Evolutionary conservation across 2,329 filamentous ascomycete species (phyloP).

Genomic region (Talaromyces marneffei): DNA sequence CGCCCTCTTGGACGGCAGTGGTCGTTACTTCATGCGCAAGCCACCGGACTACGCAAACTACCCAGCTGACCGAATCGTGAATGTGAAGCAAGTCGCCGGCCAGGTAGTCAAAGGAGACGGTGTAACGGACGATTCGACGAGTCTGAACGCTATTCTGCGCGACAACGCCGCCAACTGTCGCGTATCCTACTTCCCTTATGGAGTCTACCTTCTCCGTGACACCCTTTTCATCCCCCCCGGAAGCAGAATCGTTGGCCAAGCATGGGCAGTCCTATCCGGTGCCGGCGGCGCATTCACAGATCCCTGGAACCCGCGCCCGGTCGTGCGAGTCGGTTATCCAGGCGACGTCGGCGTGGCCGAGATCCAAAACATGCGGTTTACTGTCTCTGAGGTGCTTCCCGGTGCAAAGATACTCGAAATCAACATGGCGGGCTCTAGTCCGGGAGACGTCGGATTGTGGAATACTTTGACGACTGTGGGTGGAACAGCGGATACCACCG

Average conservation of each 20-base stretch:
- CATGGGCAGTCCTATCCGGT: constrained; percentile 47
- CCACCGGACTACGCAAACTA: constrained; percentile 43
- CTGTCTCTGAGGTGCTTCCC: constrained; percentile 43
- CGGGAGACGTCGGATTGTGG: constrained; percentile 49
- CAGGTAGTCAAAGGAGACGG: constrained; percentile 41
- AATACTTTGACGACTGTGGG: constrained; percentile 45
- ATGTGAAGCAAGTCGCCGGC: constrained; percentile 41
- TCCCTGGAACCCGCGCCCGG: constrained; percentile 39
- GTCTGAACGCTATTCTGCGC: constrained; percentile 31
- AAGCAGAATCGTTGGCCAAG: constrained; percentile 51
- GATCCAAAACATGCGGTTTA: constrained; percentile 49
- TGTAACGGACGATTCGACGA: constrained; percentile 32
- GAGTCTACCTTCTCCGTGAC: constrained; percentile 46
- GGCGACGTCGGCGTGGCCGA: constrained; percentile 47
- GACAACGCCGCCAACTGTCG: constrained; percentile 37
- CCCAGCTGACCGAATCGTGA: constrained; percentile 39
- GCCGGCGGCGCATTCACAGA: constrained; percentile 43
- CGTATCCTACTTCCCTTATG: constrained; percentile 53
- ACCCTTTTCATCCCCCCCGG: constrained; percentile 45
- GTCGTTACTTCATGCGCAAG: constrained; percentile 37
- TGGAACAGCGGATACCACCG: constrained; percentile 38
- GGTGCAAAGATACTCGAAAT: constrained; percentile 44
- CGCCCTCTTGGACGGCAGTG: background rate
- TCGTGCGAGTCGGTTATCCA: constrained; percentile 47
- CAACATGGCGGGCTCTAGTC: constrained; percentile 44